Percentiles rank a stretch among this genome's conserved stretches.
Evolutionary conservation across 2,329 filamentous ascomycete genomes (phyloP).

Genomic region (Ascochyta pisi): DNA sequence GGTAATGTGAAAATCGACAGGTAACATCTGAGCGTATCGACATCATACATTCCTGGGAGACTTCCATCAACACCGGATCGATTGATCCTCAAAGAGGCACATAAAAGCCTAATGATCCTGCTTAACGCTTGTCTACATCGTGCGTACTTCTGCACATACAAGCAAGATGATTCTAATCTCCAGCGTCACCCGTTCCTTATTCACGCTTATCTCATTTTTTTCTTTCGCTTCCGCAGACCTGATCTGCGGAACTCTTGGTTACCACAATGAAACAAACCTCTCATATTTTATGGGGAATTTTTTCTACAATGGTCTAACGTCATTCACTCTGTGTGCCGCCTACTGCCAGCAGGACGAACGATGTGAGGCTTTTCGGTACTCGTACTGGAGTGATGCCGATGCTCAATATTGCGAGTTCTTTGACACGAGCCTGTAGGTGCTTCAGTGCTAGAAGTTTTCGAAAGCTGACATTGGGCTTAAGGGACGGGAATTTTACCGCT

Average conservation of each 20-base stretch:
- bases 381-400: constrained; percentile 23
- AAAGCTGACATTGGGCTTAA: not conserved
- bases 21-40: too few relatives aligned
- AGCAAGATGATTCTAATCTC: not conserved
- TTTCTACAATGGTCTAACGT: constrained; percentile 28
- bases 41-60: not conserved
- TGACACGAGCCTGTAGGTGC: constrained; percentile 24
- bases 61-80: not conserved
- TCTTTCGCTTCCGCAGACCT: not conserved
- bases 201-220: not conserved
- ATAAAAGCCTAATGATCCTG: not conserved
- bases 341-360: constrained; percentile 26
- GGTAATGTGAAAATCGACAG: too few relatives aligned
- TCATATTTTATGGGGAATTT: constrained; percentile 35
- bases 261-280: constrained; percentile 13
- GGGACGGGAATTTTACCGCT: not conserved
- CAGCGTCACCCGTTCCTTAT: not conserved
- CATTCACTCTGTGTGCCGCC: constrained; percentile 27
- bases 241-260: constrained; percentile 23
- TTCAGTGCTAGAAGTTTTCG: not conserved
- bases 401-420: constrained; percentile 37
- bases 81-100: not conserved
- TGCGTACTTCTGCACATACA: not conserved
- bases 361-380: constrained; percentile 31
- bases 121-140: not conserved